A percentile compares a stretch with the other conserved stretches of the same genome.
These are phyloP conservation scores for Exophiala spinifera DNA, from an alignment of 2,329 filamentous ascomycete genomes.

Conservation along the genomic window DNA sequence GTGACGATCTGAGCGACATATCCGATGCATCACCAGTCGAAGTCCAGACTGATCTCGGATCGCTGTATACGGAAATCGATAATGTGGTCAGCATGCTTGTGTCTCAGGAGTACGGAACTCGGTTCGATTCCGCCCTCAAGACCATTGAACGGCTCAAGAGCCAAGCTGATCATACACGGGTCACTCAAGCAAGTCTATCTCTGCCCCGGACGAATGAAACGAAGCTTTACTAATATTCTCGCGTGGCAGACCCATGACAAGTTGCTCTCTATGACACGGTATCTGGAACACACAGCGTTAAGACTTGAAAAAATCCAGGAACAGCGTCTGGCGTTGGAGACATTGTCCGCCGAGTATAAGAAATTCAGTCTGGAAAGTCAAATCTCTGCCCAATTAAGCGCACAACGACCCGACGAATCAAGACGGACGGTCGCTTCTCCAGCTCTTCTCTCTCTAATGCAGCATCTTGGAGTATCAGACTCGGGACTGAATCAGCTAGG, in stretches of 20 bases:
- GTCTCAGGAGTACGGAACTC: conserved; percentile 17
- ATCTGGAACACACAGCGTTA: conserved; percentile 4
- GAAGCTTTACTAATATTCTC: neutral
- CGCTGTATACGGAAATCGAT: conserved; percentile 26
- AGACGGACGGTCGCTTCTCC: neutral
- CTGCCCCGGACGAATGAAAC: too few relatives aligned
- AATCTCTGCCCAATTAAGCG: neutral
- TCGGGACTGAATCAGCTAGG: neutral
- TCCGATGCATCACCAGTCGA: neutral
- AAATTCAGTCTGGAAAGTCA: neutral
- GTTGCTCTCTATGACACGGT: conserved; percentile 12
- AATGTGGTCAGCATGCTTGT: conserved; percentile 26
- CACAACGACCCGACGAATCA: neutral
- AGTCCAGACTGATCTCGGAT: conserved; percentile 19
- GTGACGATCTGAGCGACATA: neutral
- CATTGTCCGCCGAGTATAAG: neutral
- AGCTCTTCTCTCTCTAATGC: conserved; percentile 5
- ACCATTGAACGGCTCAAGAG: neutral
- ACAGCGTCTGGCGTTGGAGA: conserved; percentile 7
- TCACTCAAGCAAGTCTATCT: conserved; percentile 5
- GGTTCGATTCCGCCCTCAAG: conserved; percentile 2
- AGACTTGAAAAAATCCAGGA: conserved; percentile 14
- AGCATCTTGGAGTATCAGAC: conserved; percentile 13
- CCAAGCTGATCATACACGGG: neutral
- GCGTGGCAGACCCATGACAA: conserved; percentile 5